Evolutionary conservation across 2,329 filamentous ascomycete genomes (phyloP), one percentile per base, ranked within the genome.

Genomic region (Sarocladiaceae sp.): DNA sequence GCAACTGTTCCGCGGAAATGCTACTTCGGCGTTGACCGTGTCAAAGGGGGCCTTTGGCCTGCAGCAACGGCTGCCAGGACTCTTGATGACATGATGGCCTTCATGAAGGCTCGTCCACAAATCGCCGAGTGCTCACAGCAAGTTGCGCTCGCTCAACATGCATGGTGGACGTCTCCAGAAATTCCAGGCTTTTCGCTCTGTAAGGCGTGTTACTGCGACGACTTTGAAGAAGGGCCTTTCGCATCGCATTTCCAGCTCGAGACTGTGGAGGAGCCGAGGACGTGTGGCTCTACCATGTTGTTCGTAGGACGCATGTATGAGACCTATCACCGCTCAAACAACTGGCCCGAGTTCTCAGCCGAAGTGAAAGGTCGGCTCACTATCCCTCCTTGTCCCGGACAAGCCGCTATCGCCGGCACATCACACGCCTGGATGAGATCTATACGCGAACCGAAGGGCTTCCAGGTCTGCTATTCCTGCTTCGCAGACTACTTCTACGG

Each of bases 151-250:
- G 48, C 56, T 18, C 50, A 50, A 1, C 46, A 49, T 6, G 15
- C 21, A 1, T 69, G 67, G 65, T 68, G 67, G 45, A 54, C 47
- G 9, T 56, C 66, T 11, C 39, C 54, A 0, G 51, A 56, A 6
- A 59, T 62, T 1, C 59, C 63, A 0, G 48, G 55, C 2, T 59
- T 58, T 10, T 48, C 54, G 9, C 53, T 68, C n/a, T 70, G 66
- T 40, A 60, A 61, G 7, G 52, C 60, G 3, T 69, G 66, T 49
- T 67, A 63, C 34, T 59, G 60, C 13, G 61, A 67, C 42, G 46
- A 57, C n/a, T 54, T 69, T 11, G 49, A 51, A 33, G 43, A 48
- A 2, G 62, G 59, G 0, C 40, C 42, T 0, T 63, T 67, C 47
- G 51, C 51, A 2, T 29, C 50, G 29, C 45, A 55, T 5, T 70